phyloP scores from a whole-genome alignment of 106 monocot species.

The Allium cepa region DNA sequence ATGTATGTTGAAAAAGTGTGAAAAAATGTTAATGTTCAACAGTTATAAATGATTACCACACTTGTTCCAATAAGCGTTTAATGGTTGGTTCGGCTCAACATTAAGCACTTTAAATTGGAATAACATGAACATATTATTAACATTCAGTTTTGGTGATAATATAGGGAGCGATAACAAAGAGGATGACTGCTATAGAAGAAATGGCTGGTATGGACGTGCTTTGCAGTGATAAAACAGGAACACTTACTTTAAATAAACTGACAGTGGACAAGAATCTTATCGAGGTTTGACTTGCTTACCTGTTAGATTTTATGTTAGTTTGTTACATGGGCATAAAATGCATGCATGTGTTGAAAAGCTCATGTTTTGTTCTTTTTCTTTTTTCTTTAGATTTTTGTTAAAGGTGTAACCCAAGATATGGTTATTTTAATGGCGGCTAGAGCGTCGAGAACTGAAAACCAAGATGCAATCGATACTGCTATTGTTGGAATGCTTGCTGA shows the following conservation, averaged over 20 bases:
- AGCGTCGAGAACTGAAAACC: conserved; percentile 90
- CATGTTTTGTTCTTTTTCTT: background rate
- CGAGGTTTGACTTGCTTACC: conserved; percentile 29
- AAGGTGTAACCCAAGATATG: conserved; percentile 67
- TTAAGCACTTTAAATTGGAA: too few species aligned
- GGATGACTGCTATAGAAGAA: conserved; percentile 93
- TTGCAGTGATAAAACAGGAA: conserved; percentile 92
- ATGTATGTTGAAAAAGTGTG: too few species aligned
- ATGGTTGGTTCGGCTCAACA: too few species aligned
- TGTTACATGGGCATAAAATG: too few species aligned
- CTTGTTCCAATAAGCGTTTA: too few species aligned
- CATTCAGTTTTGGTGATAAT: background rate
- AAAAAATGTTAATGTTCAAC: too few species aligned
- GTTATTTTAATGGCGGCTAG: conserved; percentile 96
- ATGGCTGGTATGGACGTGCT: conserved; percentile 99
- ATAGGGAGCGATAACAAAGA: conserved; percentile 88
- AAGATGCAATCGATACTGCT: conserved; percentile 95
- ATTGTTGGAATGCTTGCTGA: conserved; percentile 97
- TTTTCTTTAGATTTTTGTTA: conserved; percentile 59
- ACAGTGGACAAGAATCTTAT: conserved; percentile 69
- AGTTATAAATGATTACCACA: too few species aligned
- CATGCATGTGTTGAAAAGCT: background rate
- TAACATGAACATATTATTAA: background rate
- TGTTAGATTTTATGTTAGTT: too few species aligned
- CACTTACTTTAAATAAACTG: conserved; percentile 78